Evolutionary conservation across 148 eudicot species (phyloP).

Genomic region (Nyssa sinensis): DNA sequence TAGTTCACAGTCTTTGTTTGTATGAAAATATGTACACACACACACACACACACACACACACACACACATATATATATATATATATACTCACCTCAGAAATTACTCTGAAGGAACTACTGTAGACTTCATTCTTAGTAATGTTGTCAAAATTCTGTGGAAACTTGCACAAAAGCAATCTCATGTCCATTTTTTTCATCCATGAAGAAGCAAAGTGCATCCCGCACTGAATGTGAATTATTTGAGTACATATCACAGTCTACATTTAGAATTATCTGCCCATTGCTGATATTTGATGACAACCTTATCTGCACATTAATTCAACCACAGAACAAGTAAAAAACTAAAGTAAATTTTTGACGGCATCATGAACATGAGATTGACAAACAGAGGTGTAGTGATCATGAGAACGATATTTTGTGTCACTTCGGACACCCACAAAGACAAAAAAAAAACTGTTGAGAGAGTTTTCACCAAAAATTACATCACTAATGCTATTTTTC

Average conservation of each 20-base stretch:
- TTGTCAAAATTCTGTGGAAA: conserved; percentile 66
- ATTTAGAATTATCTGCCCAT: conserved; percentile 60
- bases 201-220: conserved; percentile 79
- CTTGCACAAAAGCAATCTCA: conserved; percentile 71
- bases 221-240: conserved; percentile 50
- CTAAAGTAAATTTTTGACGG: not conserved
- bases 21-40: too few species aligned
- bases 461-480: too few species aligned
- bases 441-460: too few species aligned
- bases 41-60: too few species aligned
- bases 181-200: conserved; percentile 73
- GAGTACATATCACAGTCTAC: conserved; percentile 94
- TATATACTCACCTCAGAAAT: conserved; percentile 36
- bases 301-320: conserved; percentile 53
- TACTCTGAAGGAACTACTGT: conserved; percentile 38
- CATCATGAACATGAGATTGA: too few species aligned
- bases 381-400: not conserved
- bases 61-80: not conserved
- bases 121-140: conserved; percentile 57
- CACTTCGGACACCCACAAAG: too few species aligned
- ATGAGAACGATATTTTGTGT: too few species aligned
- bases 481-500: too few species aligned
- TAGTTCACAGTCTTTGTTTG: too few species aligned
- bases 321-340: not conserved
- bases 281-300: conserved; percentile 80